Percentiles rank a stretch among this genome's conserved stretches.
Conservation (phyloP, 495 filamentous ascomycete species). For the Diplogelasinospora grovesii region DNA sequence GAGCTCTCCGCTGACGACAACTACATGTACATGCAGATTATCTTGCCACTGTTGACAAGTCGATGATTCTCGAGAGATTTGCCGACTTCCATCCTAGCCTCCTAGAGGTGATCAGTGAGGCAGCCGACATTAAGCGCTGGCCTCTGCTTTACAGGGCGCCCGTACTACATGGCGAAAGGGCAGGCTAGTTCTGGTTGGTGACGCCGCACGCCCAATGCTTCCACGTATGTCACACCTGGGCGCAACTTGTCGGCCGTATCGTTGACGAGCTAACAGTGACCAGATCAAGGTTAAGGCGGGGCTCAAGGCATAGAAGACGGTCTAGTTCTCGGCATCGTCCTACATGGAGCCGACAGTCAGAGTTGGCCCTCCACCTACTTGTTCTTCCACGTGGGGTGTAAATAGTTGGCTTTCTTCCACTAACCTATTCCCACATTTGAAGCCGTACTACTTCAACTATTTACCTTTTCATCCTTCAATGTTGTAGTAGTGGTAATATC, state of each 20-base stretch:
- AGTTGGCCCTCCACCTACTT: no score
- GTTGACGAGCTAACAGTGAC: slow-evolving; percentile 43
- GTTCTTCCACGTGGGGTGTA: no score
- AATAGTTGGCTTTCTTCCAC: no score
- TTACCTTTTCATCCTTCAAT: no score
- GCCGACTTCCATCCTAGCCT: slow-evolving; percentile 14
- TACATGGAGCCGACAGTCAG: slow-evolving; percentile 19
- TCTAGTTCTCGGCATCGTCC: slow-evolving; percentile 27
- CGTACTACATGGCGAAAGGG: slow-evolving; percentile 24
- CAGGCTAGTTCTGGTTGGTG: slow-evolving; percentile 35
- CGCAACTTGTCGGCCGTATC: no score
- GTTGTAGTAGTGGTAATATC: no score
- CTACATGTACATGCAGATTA: slow-evolving; percentile 10
- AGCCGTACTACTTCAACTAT: no score
- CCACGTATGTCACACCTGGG: slow-evolving; percentile 35
- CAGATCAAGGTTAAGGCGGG: slow-evolving; percentile 42
- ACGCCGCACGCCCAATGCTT: slow-evolving; percentile 45
- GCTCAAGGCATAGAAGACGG: slow-evolving; percentile 42
- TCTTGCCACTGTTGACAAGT: slow-evolving; percentile 13
- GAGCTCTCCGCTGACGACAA: no score
- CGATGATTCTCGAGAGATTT: slow-evolving; percentile 10
- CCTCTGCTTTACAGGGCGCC: slow-evolving; percentile 29
- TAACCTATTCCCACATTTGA: no score
- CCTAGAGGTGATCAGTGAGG: slow-evolving; percentile 17
- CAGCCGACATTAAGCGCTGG: slow-evolving; percentile 37